phyloP scores from a whole-genome alignment of 805 yeast genomes.

The Yarrowia sp. region DNA sequence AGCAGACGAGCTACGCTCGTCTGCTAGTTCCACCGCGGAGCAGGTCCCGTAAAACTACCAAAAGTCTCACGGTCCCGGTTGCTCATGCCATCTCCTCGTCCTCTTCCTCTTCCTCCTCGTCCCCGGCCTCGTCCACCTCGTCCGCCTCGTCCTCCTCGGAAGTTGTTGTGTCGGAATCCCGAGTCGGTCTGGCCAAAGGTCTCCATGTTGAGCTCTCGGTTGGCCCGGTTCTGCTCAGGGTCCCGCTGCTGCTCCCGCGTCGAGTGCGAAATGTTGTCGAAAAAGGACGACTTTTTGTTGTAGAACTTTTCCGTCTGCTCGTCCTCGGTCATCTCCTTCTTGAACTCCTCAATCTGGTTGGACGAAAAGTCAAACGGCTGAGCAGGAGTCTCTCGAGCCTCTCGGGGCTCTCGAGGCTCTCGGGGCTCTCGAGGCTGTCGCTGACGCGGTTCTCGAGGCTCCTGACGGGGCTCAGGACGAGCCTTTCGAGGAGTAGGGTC shows the following conservation, averaged over 20 bases:
- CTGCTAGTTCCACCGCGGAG: constrained; percentile 8
- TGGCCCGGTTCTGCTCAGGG: constrained; percentile 52
- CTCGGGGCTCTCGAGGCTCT: constrained; percentile 12
- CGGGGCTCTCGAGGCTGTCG: constrained; percentile 3
- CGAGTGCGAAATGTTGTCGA: constrained; percentile 82
- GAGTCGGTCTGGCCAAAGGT: constrained; percentile 72
- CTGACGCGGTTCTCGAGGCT: constrained; percentile 7
- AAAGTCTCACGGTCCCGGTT: constrained; percentile 35
- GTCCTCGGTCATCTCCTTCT: constrained; percentile 42
- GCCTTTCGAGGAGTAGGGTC: constrained; percentile 20
- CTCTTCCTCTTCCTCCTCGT: constrained; percentile 51
- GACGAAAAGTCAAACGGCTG: constrained; percentile 31
- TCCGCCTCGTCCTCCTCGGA: constrained; percentile 58
- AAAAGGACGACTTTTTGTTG: constrained; percentile 84
- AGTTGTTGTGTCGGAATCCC: constrained; percentile 45
- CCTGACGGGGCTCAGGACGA: constrained; percentile 21
- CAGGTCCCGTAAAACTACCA: constrained; percentile 23
- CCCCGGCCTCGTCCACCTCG: constrained; percentile 60
- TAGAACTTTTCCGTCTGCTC: constrained; percentile 54
- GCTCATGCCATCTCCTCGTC: constrained; percentile 44
- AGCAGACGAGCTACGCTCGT: not conserved
- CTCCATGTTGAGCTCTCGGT: constrained; percentile 70
- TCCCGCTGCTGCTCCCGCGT: constrained; percentile 47
- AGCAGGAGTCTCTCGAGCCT: constrained; percentile 5
- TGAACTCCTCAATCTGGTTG: constrained; percentile 32